A percentile compares a stretch with the other conserved stretches of the same genome.
These are phyloP conservation scores for Fomitopsis pulvina DNA, from an alignment of 768 basidiomycete genomes.

Conservation along the genomic window DNA sequence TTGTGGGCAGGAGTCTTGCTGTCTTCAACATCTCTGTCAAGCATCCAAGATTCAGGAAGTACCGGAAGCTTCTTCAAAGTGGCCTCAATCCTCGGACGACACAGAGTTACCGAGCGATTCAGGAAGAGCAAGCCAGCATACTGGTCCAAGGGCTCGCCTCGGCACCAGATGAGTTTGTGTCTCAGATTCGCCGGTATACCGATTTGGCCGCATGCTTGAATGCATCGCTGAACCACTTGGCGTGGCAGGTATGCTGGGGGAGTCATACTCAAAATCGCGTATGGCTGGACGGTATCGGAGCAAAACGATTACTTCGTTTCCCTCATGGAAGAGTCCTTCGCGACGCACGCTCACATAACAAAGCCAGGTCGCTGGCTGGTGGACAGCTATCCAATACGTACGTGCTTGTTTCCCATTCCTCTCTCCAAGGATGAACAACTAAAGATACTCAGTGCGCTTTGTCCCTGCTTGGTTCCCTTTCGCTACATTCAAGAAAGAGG, in stretches of 20 bases:
- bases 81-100: slow-evolving; percentile 25
- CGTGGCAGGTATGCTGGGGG: background rate
- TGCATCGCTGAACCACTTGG: background rate
- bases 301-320: background rate
- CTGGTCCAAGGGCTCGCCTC: slow-evolving; percentile 5
- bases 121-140: slow-evolving; percentile 20
- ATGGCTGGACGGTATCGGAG: slow-evolving; percentile 1
- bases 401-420: slow-evolving; percentile 1
- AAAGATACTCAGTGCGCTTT: slow-evolving; percentile 21
- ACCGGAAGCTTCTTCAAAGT: slow-evolving; percentile 23
- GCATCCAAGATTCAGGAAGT: slow-evolving; percentile 14
- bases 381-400: slow-evolving; percentile 25
- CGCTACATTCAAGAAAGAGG: slow-evolving; percentile 26
- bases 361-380: slow-evolving; percentile 29
- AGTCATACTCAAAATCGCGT: slow-evolving; percentile 5
- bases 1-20: slow-evolving; percentile 20
- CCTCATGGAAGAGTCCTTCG: background rate
- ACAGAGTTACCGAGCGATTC: slow-evolving; percentile 24
- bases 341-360: slow-evolving; percentile 3
- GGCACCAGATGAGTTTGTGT: slow-evolving; percentile 1
- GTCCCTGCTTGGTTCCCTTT: slow-evolving; percentile 37
- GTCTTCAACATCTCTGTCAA: background rate
- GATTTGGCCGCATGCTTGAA: too few species aligned
- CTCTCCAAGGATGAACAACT: background rate
- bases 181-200: slow-evolving; percentile 5